Percentiles rank a stretch among this genome's conserved stretches.
Evolutionary conservation across 2,329 filamentous ascomycete species (phyloP).

Genomic region (Grosmannia serpens): DNA sequence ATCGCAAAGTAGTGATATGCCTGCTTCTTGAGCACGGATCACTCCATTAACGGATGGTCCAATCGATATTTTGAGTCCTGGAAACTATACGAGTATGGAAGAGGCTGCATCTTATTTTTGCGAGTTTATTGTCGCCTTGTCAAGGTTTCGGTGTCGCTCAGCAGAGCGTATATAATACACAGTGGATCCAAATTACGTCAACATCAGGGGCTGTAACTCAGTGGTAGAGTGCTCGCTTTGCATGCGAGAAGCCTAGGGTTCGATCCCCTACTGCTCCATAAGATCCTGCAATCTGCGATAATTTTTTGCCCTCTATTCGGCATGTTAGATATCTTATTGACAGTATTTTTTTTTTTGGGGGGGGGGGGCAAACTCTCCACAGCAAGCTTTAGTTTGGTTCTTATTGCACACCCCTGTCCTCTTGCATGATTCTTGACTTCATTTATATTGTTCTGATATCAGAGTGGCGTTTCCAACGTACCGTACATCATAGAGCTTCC

Average conservation of each 20-base stretch:
- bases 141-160: not conserved
- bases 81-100: too few species aligned
- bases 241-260: slow-evolving; percentile 21
- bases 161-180: not conserved
- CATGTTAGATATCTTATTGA: too few species aligned
- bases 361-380: too few species aligned
- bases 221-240: slow-evolving; percentile 22
- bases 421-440: not conserved
- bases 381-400: not conserved
- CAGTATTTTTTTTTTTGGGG: too few species aligned
- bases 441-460: not conserved
- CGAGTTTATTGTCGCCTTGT: too few species aligned
- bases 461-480: slow-evolving; percentile 4
- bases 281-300: not conserved
- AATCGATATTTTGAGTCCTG: too few species aligned
- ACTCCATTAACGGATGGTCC: too few species aligned
- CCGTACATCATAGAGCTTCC: not conserved
- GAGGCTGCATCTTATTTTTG: too few species aligned
- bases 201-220: slow-evolving; percentile 13
- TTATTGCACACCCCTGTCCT: not conserved
- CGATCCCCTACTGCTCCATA: slow-evolving; percentile 16
- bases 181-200: not conserved
- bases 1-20: too few species aligned
- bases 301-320: not conserved
- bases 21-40: too few species aligned